Conservation (phyloP, 1,284 basidiomycete species). For the Ganoderma lucidum region DNA sequence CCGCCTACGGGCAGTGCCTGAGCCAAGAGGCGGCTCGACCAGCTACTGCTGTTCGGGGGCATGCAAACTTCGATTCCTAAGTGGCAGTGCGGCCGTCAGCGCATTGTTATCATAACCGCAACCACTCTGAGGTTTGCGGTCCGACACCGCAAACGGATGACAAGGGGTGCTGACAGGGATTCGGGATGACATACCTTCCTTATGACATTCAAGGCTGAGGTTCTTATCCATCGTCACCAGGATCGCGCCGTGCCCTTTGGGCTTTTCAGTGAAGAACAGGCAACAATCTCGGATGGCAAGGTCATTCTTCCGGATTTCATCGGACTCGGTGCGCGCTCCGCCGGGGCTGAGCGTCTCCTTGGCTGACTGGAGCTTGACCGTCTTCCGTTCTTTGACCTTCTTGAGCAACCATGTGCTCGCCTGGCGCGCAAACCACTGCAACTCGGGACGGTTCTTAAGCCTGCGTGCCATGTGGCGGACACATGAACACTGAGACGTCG, state of each 20-base stretch:
- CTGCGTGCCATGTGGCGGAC: slow-evolving; percentile 44
- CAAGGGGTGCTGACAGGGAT: slow-evolving; percentile 13
- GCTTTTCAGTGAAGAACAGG: slow-evolving; percentile 54
- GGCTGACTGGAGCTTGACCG: slow-evolving; percentile 70
- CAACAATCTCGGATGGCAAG: slow-evolving; percentile 77
- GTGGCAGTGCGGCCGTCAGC: slow-evolving; percentile 8
- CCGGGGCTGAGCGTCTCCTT: slow-evolving; percentile 65
- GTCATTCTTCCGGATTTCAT: slow-evolving; percentile 56
- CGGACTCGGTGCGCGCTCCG: slow-evolving; percentile 20
- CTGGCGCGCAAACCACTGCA: slow-evolving; percentile 72
- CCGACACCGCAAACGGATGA: not conserved
- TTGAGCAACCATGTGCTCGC: slow-evolving; percentile 76
- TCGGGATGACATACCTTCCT: slow-evolving; percentile 51
- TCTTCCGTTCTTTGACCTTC: slow-evolving; percentile 64
- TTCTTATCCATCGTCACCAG: slow-evolving; percentile 74
- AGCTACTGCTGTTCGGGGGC: slow-evolving; percentile 36
- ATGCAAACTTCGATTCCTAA: slow-evolving; percentile 35
- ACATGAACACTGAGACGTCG: not conserved
- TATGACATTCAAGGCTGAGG: slow-evolving; percentile 61
- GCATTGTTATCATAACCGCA: not conserved
- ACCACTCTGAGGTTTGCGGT: not conserved
- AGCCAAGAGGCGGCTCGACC: slow-evolving; percentile 45
- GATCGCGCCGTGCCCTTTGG: slow-evolving; percentile 41
- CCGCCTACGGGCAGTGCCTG: slow-evolving; percentile 22
- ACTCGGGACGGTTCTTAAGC: slow-evolving; percentile 65